These are phyloP conservation scores for Leishmania arabica DNA, from an alignment of 208 protist species.

Conservation along the genomic window DNA sequence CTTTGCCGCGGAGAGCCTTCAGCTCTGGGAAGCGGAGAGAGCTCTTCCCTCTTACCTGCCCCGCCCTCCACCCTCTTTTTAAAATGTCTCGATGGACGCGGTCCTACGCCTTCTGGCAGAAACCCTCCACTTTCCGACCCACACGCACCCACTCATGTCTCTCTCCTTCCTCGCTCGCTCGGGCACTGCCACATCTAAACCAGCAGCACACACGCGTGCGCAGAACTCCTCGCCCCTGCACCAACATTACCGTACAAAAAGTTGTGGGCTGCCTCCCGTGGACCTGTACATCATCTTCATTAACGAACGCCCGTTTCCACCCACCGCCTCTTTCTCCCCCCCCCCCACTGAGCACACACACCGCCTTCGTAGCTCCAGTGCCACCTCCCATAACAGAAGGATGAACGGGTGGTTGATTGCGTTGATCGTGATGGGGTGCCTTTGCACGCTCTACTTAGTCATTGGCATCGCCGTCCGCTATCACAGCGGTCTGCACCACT, in stretches of 20 bases:
- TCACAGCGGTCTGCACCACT: slow-evolving; percentile 66
- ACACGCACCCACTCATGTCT: neutral
- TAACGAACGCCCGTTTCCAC: neutral
- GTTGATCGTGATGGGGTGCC: slow-evolving; percentile 30
- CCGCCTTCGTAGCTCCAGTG: neutral
- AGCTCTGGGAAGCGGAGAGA: neutral
- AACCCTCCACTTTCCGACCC: neutral
- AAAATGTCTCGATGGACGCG: neutral
- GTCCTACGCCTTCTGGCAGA: neutral
- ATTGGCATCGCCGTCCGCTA: slow-evolving; percentile 77
- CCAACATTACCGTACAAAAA: neutral
- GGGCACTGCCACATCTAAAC: neutral
- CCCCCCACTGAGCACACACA: neutral
- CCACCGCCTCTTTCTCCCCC: neutral
- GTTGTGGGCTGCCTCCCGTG: neutral
- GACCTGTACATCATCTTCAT: neutral
- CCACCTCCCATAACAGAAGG: neutral
- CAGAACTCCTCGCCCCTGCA: neutral
- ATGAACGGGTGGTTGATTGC: slow-evolving; percentile 37
- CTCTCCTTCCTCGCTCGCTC: neutral
- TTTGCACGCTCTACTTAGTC: slow-evolving; percentile 61
- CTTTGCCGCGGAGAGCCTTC: neutral
- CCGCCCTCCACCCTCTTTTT: neutral
- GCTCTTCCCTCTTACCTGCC: neutral
- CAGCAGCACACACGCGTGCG: neutral